Evolutionary conservation across 257 asterid species (phyloP), one percentile per base, ranked within the genome.

Genomic region (Rhazya stricta): DNA sequence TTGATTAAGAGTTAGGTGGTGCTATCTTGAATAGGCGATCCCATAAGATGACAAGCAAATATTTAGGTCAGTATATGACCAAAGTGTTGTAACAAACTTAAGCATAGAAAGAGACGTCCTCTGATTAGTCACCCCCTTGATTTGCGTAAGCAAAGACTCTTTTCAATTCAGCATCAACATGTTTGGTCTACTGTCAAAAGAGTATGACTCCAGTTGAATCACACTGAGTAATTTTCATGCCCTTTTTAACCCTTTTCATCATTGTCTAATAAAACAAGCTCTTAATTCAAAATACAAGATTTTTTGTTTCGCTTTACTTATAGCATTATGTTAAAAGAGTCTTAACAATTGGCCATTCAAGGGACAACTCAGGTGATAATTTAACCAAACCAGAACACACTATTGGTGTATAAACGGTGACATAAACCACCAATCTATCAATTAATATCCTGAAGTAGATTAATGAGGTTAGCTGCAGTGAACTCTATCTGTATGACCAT

Each of bases 21-120:
- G 75, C 23, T 61, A 46, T 21, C 71, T 61, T 77, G 50, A 74
- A 29, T 50, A 62, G 81, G 79, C 66, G 57, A 39, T 67, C 37
- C 62, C 36, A 74, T 32, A 74, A 50, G 23, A 62, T 77, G 77
- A 51, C 58, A 42, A 37, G 30, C 41, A 69, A 72, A 37, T 16
- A 30, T 71, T 69, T 41, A 72, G 63, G 72, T 12, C 76, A 27
- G 66, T 32, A 0, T 41, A 25, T 74, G 67, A 62, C 41, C 42
- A 36, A 13, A 37, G 5, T n/a, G 60, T 69, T 58, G 19, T 71
- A 81, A 81, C 82, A 42, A 74, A 73, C 71, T 76, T 68, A 15
- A n/a, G 23, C 42, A 70, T 19, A 21, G 21, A 19, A 37, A 53
- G 34, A 51, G 56, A 68, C 71, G 6, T 54, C 43, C 32, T 68